Evolutionary conservation across 2,329 filamentous ascomycete genomes (phyloP).

Genomic region (Hypoxylon sp.): DNA sequence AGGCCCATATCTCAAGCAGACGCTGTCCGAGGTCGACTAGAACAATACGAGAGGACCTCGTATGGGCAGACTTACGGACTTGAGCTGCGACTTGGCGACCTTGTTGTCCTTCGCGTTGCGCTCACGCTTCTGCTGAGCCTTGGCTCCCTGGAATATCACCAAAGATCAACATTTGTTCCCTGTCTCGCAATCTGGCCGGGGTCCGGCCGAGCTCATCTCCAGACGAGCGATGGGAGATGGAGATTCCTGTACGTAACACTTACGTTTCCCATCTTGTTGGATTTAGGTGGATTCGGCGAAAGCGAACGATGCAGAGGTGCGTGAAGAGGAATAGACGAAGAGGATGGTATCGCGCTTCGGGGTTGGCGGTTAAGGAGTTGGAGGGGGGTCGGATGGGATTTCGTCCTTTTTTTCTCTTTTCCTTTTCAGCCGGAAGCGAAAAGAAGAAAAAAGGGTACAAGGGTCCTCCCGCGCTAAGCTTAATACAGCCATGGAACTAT

Average conservation of each 20-base stretch:
- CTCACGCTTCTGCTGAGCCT: constrained; percentile 75
- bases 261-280: constrained; percentile 40
- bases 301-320: not conserved
- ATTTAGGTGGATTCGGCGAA: not conserved
- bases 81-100: constrained; percentile 71
- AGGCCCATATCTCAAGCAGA: no score
- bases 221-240: no score
- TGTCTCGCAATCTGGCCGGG: constrained; percentile 6
- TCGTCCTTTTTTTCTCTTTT: constrained; percentile 4
- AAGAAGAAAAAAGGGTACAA: not conserved
- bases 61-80: constrained; percentile 60
- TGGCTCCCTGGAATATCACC: constrained; percentile 66
- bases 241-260: constrained; percentile 24
- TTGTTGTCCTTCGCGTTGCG: constrained; percentile 70
- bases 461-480: constrained; percentile 7
- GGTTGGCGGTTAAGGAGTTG: constrained; percentile 19
- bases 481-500: constrained; percentile 38
- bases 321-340: not conserved
- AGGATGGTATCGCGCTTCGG: constrained; percentile 22
- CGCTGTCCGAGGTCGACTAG: no score
- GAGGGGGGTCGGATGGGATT: constrained; percentile 21
- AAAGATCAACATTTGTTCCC: constrained; percentile 7
- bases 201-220: no score
- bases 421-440: constrained; percentile 9
- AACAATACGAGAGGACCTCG: no score